Evolutionary conservation across 176 grass and related monocot species (phyloP).

Genomic region (Thinopyrum elongatum): DNA sequence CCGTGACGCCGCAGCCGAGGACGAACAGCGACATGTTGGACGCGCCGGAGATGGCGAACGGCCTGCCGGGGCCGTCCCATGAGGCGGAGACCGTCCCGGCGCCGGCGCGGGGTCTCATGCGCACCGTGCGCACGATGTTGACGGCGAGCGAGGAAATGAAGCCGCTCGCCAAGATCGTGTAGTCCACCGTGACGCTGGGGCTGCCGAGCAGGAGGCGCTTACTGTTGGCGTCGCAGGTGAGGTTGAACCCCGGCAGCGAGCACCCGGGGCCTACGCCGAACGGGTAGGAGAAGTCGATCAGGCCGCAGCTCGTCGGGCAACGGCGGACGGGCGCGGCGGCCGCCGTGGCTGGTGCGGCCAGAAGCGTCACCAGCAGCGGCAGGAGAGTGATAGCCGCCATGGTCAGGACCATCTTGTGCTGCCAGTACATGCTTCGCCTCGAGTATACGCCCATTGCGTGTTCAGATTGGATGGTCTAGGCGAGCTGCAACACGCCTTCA

Average conservation of each 20-base stretch:
- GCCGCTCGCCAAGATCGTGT: background rate
- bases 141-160: background rate
- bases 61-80: background rate
- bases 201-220: constrained; percentile 3
- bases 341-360: background rate
- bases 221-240: constrained; percentile 1
- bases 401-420: background rate
- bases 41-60: background rate
- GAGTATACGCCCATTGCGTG: background rate
- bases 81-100: background rate
- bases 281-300: constrained; percentile 4
- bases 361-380: background rate
- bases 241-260: background rate
- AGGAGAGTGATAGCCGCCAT: background rate
- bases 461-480: background rate
- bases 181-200: constrained; percentile 8
- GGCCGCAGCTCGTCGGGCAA: background rate
- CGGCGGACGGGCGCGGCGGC: background rate
- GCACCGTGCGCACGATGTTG: background rate
- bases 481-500: background rate
- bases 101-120: background rate
- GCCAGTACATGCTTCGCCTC: background rate
- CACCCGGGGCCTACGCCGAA: constrained; percentile 13
- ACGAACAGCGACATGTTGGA: constrained; percentile 13
- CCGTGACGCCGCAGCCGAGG: constrained; percentile 15